Conservation (phyloP, 345 rosid genomes). For the Mallotus nudiflorus region DNA sequence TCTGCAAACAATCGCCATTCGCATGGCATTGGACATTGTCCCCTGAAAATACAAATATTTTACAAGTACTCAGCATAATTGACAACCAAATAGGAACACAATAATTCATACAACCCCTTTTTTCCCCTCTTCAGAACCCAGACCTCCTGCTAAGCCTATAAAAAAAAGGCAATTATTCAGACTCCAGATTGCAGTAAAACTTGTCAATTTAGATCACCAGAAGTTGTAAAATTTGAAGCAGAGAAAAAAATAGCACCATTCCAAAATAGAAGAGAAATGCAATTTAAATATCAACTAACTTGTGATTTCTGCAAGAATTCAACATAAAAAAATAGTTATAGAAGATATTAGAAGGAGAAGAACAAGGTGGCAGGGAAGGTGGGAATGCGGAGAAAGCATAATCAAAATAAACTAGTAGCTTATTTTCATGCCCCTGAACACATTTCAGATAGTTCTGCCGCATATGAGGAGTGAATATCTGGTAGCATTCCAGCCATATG, state of each 20-base stretch:
- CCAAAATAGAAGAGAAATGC: background rate
- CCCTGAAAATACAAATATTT: conserved; percentile 26
- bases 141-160: background rate
- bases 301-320: background rate
- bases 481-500: background rate
- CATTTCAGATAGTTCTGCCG: background rate
- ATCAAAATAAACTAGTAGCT: too few relatives aligned
- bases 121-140: background rate
- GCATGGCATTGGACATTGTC: conserved; percentile 25
- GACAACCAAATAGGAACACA: background rate
- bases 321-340: background rate
- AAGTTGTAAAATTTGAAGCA: background rate
- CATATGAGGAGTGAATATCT: background rate
- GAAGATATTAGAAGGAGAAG: background rate
- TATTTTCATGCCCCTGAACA: background rate
- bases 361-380: too few relatives aligned
- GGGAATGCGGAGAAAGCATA: too few relatives aligned
- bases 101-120: background rate
- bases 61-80: background rate
- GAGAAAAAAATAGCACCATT: background rate
- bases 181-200: background rate
- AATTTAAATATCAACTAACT: background rate
- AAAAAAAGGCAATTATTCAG: background rate
- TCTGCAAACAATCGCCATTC: conserved; percentile 25
- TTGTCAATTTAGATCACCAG: background rate